A percentile compares a stretch with the other conserved stretches of the same genome.
These are phyloP conservation scores for Cladobotryum protrusum DNA, from an alignment of 2,329 filamentous ascomycete genomes.

Conservation along the genomic window DNA sequence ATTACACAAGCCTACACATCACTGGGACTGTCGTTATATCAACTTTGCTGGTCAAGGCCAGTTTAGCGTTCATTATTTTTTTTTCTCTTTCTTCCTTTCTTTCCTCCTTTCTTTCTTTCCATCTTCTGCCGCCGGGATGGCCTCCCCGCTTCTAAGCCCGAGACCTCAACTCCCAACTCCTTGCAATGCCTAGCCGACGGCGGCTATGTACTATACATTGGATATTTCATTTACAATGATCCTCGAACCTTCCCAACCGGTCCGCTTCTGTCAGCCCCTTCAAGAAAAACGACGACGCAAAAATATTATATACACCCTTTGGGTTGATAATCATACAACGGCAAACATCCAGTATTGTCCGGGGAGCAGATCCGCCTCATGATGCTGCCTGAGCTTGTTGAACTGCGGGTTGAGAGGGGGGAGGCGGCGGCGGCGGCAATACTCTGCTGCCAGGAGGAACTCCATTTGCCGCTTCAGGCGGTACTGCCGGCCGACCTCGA, in stretches of 20 bases:
- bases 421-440: conserved; percentile 19
- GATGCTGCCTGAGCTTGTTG: conserved; percentile 22
- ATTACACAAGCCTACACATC: too few species aligned
- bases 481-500: conserved; percentile 30
- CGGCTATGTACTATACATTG: conserved; percentile 14
- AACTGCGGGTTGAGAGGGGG: conserved; percentile 11
- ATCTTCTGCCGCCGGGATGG: conserved; percentile 12
- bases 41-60: background rate
- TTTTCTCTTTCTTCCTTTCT: conserved; percentile 9
- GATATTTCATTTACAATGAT: conserved; percentile 4
- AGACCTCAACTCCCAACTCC: conserved; percentile 30
- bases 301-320: conserved; percentile 11
- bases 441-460: conserved; percentile 19
- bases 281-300: conserved; percentile 4
- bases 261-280: conserved; percentile 7
- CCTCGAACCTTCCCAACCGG: conserved; percentile 1
- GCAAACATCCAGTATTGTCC: conserved; percentile 4
- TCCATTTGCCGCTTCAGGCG: conserved; percentile 22
- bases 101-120: too few species aligned
- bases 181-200: conserved; percentile 26
- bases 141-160: conserved; percentile 22
- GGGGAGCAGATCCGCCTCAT: conserved; percentile 6
- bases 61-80: background rate
- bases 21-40: too few species aligned
- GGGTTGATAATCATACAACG: conserved; percentile 17